A percentile compares a stretch with the other conserved stretches of the same genome.
These are phyloP conservation scores for Purshia tridentata DNA, from an alignment of 306 rosid species.

Conservation along the genomic window DNA sequence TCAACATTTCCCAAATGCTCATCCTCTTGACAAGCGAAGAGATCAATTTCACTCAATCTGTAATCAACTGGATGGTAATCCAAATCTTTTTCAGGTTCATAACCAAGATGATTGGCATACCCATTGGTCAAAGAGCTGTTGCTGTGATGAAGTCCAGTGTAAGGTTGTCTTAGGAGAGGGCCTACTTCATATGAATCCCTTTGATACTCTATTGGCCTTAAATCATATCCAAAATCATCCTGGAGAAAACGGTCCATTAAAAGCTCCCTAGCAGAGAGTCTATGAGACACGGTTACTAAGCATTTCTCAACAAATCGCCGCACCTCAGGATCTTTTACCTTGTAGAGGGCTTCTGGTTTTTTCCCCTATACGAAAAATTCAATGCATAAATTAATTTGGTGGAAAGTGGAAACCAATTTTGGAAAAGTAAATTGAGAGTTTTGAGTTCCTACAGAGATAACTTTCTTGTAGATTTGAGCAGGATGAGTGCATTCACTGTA, in stretches of 20 bases:
- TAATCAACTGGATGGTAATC: slow-evolving; percentile 38
- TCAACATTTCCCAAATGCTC: slow-evolving; percentile 60
- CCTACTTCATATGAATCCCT: slow-evolving; percentile 56
- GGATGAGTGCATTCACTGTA: slow-evolving; percentile 93
- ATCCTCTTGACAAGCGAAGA: slow-evolving; percentile 69
- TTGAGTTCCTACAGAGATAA: slow-evolving; percentile 58
- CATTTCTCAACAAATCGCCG: slow-evolving; percentile 81
- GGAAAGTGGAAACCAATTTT: slow-evolving; percentile 7
- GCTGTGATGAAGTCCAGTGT: slow-evolving; percentile 39
- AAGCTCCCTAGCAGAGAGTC: slow-evolving; percentile 86
- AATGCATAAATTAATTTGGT: slow-evolving; percentile 14
- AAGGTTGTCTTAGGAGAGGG: slow-evolving; percentile 50
- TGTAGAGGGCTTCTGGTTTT: slow-evolving; percentile 78
- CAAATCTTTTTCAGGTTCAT: slow-evolving; percentile 43
- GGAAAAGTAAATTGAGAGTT: slow-evolving; percentile 10
- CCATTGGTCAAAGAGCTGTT: slow-evolving; percentile 42
- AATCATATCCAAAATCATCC: slow-evolving; percentile 55
- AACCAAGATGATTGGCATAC: slow-evolving; percentile 44
- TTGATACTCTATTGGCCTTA: slow-evolving; percentile 40
- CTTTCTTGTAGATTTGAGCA: slow-evolving; percentile 97
- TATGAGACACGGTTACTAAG: slow-evolving; percentile 69
- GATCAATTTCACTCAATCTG: slow-evolving; percentile 57
- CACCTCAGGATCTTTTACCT: slow-evolving; percentile 74
- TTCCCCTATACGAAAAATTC: slow-evolving; percentile 56
- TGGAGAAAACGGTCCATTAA: slow-evolving; percentile 83